Base-by-base conservation (phyloP, 2,329 filamentous ascomycete genomes). In the Colletotrichum destructivum region DNA sequence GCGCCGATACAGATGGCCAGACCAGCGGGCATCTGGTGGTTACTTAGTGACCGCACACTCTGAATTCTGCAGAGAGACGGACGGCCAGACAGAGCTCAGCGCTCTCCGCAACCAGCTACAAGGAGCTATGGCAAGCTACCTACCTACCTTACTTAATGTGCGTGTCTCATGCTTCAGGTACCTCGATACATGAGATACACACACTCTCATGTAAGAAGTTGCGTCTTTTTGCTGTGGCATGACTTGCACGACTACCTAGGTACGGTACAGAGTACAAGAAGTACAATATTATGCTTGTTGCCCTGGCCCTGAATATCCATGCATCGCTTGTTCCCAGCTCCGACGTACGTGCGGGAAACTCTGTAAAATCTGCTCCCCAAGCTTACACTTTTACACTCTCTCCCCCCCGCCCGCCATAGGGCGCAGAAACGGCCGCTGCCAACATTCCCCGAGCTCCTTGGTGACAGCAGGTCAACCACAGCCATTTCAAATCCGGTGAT, bases 401-500 rank as follows among this genome's bases (percentile, higher is more conserved):
- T 26, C 26, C 4, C 26, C 26, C 65, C 59, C 46, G 26, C 46
- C 35, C 46, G 38, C 26, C 4, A 12, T 40, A 69, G 59, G 61
- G 55, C 47, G 31, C 26, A 23, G 18, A 42, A 61, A 66, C 70
- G 66, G 66, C 61, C 66, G 60, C 40, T 72, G 66, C 66, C 66
- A 61, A 60, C 61, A 72, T 55, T 65, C 66, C 66, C 3, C 4
- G 26, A 26, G 26, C 4, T 26, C 26, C 26, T 26, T 26, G 26
- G 26, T 26, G 26, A 26, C 26, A 26, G 26, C 26, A 72, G 49
- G 66, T 4, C 26, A 56, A 66, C 66, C 42, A 44, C 26, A 55
- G 56, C 66, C 63, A 66, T 55, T 51, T 69, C 70, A 38, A 70
- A 73, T 72, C 69, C 71, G 68, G 71, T 64, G 62, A 73, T 73